Percentiles rank a stretch among this genome's conserved stretches.
Evolutionary conservation across 257 asterid species (phyloP).

Genomic region (Capsicum baccatum): DNA sequence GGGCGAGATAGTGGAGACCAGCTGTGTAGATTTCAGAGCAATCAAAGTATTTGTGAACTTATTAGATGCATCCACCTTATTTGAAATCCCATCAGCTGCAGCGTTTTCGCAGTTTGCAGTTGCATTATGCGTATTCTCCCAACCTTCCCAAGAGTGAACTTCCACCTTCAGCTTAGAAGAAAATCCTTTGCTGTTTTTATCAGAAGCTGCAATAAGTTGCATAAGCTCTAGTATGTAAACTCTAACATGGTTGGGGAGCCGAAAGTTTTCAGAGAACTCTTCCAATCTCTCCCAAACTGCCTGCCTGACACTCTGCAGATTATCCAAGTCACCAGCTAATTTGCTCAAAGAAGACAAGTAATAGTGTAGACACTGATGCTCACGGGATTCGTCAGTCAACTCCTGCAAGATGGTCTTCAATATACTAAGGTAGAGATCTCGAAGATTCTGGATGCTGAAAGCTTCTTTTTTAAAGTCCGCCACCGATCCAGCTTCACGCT

Average conservation of each 20-base stretch:
- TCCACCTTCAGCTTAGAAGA: slow-evolving; percentile 43
- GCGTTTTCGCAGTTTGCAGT: slow-evolving; percentile 37
- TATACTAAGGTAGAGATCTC: slow-evolving; percentile 62
- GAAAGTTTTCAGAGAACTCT: slow-evolving; percentile 65
- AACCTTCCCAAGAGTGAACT: slow-evolving; percentile 91
- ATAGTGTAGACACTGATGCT: slow-evolving; percentile 50
- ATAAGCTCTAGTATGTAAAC: slow-evolving; percentile 81
- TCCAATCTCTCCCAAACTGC: slow-evolving; percentile 82
- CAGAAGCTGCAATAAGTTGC: slow-evolving; percentile 74
- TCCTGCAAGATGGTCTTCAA: slow-evolving; percentile 67
- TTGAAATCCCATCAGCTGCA: slow-evolving; percentile 43
- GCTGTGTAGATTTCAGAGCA: slow-evolving; percentile 86
- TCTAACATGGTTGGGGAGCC: slow-evolving; percentile 70
- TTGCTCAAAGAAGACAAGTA: slow-evolving; percentile 80
- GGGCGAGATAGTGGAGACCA: slow-evolving; percentile 71
- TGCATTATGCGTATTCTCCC: slow-evolving; percentile 61
- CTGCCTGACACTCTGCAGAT: slow-evolving; percentile 63
- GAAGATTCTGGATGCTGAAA: slow-evolving; percentile 63
- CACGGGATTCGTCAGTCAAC: slow-evolving; percentile 52
- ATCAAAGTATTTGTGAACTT: slow-evolving; percentile 67
- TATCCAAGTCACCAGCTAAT: slow-evolving; percentile 68
- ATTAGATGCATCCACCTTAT: slow-evolving; percentile 49
- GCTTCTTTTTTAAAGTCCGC: slow-evolving; percentile 36
- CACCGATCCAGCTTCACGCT: slow-evolving; percentile 43
- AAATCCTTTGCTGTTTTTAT: slow-evolving; percentile 46